Conservation (phyloP, 371 early-diverging fungal species). For the Haplosporangium sp. region DNA sequence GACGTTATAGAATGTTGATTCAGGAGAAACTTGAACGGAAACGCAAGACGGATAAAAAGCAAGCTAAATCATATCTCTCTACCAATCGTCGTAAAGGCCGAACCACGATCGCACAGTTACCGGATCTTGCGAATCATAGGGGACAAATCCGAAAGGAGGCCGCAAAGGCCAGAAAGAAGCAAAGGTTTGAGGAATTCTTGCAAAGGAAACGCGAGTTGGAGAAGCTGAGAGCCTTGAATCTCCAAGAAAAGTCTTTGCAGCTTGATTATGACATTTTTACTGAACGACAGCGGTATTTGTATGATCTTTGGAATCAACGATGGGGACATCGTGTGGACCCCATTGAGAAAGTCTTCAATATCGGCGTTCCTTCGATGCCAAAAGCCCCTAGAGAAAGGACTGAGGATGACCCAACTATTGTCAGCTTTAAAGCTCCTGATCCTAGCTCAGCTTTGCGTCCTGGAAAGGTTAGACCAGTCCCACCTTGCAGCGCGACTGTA, state of each 20-base stretch:
- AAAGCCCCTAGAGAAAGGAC: background rate
- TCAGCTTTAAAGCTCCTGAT: slow-evolving; percentile 6
- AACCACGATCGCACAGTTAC: slow-evolving; percentile 8
- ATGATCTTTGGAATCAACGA: slow-evolving; percentile 25
- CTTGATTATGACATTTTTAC: slow-evolving; percentile 3
- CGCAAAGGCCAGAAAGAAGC: background rate
- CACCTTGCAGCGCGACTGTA: slow-evolving; percentile 39
- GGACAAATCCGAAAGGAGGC: slow-evolving; percentile 14
- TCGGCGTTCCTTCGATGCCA: slow-evolving; percentile 34
- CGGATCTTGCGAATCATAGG: slow-evolving; percentile 6
- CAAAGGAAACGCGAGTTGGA: background rate
- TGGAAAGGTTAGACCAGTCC: slow-evolving; percentile 38
- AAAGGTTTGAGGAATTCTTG: background rate
- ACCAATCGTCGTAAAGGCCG: slow-evolving; percentile 21
- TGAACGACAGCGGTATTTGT: slow-evolving; percentile 22
- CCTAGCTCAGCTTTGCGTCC: slow-evolving; percentile 13
- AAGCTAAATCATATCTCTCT: slow-evolving; percentile 6
- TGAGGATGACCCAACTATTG: background rate
- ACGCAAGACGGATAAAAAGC: background rate
- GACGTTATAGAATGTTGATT: slow-evolving; percentile 57
- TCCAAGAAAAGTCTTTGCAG: slow-evolving; percentile 11
- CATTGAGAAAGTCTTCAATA: slow-evolving; percentile 42
- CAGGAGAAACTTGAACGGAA: slow-evolving; percentile 2
- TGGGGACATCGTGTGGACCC: slow-evolving; percentile 35
- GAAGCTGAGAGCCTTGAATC: background rate